Evolutionary conservation across 75 land plant species (phyloP).

Genomic region (Pinus albicaulis): DNA sequence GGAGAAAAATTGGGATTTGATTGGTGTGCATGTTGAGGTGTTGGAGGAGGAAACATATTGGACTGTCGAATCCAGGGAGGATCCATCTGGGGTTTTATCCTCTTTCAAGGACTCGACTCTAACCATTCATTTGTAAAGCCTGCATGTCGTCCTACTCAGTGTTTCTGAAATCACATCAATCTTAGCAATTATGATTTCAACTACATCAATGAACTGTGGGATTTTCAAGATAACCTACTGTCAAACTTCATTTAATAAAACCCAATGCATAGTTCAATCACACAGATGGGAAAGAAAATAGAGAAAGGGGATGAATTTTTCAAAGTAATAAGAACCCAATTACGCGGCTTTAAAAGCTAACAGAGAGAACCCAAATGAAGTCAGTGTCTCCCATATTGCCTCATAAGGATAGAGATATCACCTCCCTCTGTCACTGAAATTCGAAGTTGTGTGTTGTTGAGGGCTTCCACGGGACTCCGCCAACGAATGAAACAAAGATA

Average conservation of each 20-base stretch:
- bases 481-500: too few species aligned
- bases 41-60: constrained; percentile 27
- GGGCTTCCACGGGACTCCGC: too few species aligned
- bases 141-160: not conserved
- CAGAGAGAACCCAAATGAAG: too few species aligned
- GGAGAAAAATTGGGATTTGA: constrained; percentile 43
- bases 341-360: too few species aligned
- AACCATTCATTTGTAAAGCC: not conserved
- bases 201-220: not conserved
- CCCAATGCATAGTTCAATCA: not conserved
- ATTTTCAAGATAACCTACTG: not conserved
- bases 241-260: not conserved
- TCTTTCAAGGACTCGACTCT: not conserved
- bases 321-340: too few species aligned
- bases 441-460: too few species aligned
- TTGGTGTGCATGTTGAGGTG: constrained; percentile 1
- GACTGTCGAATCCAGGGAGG: not conserved
- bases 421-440: too few species aligned
- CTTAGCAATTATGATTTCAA: not conserved
- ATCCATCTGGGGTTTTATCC: not conserved
- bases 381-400: too few species aligned
- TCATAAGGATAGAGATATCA: too few species aligned
- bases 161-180: not conserved
- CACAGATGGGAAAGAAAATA: too few species aligned
- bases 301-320: too few species aligned